Base-by-base conservation (phyloP, 2,329 filamentous ascomycete genomes). In the Phoma sp. region DNA sequence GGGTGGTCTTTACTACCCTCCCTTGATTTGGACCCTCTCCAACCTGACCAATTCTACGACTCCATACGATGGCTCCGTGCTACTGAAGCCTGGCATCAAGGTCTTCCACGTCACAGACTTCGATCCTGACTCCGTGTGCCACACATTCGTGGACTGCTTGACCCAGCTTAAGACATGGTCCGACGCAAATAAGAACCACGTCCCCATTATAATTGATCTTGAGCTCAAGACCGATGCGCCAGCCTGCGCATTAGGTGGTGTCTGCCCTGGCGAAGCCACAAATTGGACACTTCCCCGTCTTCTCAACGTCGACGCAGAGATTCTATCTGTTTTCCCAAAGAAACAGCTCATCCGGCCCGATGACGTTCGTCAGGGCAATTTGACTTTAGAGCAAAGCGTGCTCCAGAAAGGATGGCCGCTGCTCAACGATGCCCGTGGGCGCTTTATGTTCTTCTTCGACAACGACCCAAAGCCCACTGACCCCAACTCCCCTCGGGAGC, bases 391-490 rank as follows among this genome's bases (percentile, higher is more conserved):
- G 59, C 57, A 79, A 53, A 77, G 76, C 4, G 69, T 83, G 1
- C 66, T 82, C n/a, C 56, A 69, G 39, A 50, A 77, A 47, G 80
- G 81, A n/a, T 83, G 80, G 80, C 80, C 80, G 0, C 74, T 74
- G 11, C 70, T 83, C 2, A 72, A 77, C 2, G 72, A 74, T 2
- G 75, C 77, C 0, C 68, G 79, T 10, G 80, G 80, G 4, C 74
- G 77, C 25, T 74, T 83, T 61, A 72, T 82, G 54, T 83, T 83
- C 71, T 76, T 78, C 58, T 81, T 83, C 70, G 81, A 83, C 64
- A 82, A 83, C 60, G 77, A 78, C 23, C 76, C 77, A 0, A 74
- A 75, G 28, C 59, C 62, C 2, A 53, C 42, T 15, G 59, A 61
- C 14, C 65, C 73, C 15, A 67, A 59, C 28, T 65, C 64, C 14